Evolutionary conservation across 2,329 filamentous ascomycete genomes (phyloP).

Genomic region (Apiospora rasikravindrae): DNA sequence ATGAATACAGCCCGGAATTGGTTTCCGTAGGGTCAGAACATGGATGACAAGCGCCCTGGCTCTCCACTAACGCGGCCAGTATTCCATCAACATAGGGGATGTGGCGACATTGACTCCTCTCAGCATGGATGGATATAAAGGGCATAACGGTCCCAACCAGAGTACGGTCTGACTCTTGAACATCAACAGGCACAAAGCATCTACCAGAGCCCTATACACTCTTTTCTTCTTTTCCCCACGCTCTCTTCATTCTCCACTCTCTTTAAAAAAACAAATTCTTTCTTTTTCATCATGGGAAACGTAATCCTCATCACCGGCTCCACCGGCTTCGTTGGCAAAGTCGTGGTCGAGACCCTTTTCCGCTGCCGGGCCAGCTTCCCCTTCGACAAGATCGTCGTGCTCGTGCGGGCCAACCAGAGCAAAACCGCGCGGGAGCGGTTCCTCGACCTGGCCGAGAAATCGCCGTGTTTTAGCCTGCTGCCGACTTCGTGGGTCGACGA

Average conservation of each 20-base stretch:
- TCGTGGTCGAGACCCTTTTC: conserved; percentile 1
- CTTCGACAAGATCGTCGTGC: neutral
- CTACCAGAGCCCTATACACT: neutral
- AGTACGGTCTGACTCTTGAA: neutral
- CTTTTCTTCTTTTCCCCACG: neutral
- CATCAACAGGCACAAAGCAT: neutral
- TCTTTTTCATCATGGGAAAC: neutral
- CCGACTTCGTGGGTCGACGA: neutral
- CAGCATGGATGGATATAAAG: neutral
- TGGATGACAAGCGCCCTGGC: neutral
- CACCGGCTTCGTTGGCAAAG: neutral
- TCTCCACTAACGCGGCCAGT: neutral
- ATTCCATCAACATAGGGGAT: neutral
- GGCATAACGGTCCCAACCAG: neutral
- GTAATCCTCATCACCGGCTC: neutral
- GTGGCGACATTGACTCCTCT: neutral
- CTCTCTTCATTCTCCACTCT: neutral
- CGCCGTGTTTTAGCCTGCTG: neutral
- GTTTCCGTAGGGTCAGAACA: neutral
- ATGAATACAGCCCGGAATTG: neutral
- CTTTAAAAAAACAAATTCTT: neutral
- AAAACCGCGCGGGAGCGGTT: neutral
- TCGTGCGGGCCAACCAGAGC: conserved; percentile 6
- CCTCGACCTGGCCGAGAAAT: neutral
- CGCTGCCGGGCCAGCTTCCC: conserved; percentile 4